Evolutionary conservation across 23 red algal species (phyloP), one percentile per base, ranked within the genome.

Genomic region (Gracilaria caudata): DNA sequence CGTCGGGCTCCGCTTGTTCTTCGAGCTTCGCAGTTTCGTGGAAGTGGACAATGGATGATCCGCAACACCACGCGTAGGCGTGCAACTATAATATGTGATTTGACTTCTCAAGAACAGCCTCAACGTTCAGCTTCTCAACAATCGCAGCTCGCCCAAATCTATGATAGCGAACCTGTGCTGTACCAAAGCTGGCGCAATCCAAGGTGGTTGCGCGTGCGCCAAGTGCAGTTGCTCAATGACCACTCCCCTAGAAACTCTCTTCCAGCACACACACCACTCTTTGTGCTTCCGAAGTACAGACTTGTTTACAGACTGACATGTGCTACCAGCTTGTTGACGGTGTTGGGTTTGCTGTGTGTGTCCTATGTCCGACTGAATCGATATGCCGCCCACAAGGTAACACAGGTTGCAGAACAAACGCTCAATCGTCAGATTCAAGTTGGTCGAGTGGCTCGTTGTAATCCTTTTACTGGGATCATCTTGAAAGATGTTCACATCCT

Each of bases 401-500:
- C 65, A 6, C 65, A 71, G 14, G 35, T 71, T 39, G 32, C 65
- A 19, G 20, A 41, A 41, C 34, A 71, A 39, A 39, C 36, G 14
- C 34, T 84, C 39, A 66, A 59, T 20, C 80, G 80, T 38, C 4
- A 84, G 37, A 24, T 84, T 26, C 12, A 20, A 45, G 65, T 87
- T 12, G 83, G 83, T 33, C 65, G 83, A 23, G 70, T 87, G 8
- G 40, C 68, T 10, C 65, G 83, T 21, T 78, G 51, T 21, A 87
- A 87, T 58, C 83, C 83, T 19, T 26, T 87, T 13, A 87, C 83
- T 39, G 83, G 83, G 2, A 78, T 87, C 36, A 76, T 16, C 35
- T 68, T 87, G 26, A 76, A 43, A 20, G 43, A 87, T 40, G 83
- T 87, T 57, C 53, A 55, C n/a, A 21, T 87, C 29, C 43, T 40